A percentile compares a stretch with the other conserved stretches of the same genome.
Evolutionary conservation across 2,329 filamentous ascomycete genomes (phyloP).

Genomic region (Fusarium hainanense): DNA sequence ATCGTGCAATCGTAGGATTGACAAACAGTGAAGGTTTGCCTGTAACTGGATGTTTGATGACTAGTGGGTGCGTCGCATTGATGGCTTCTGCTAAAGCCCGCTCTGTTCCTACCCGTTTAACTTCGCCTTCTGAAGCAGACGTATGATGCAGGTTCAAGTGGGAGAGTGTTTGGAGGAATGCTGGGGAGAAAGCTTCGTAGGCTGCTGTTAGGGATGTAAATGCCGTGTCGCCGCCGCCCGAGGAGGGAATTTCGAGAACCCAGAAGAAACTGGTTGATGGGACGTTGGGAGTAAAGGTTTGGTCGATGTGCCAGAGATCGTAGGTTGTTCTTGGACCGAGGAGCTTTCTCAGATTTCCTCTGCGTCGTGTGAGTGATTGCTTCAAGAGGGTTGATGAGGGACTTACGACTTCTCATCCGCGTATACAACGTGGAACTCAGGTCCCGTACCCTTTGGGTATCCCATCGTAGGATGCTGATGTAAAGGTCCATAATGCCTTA

Average conservation of each 20-base stretch:
- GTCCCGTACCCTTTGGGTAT: constrained; percentile 46
- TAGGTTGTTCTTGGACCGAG: constrained; percentile 44
- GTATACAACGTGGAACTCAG: constrained; percentile 50
- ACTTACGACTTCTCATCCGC: constrained; percentile 48
- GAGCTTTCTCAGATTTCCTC: constrained; percentile 45
- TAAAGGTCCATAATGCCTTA: constrained; percentile 48
- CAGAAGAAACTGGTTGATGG: constrained; percentile 51
- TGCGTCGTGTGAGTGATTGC: not conserved
- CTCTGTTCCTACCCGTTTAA: constrained; percentile 44
- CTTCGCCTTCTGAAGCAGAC: constrained; percentile 48
- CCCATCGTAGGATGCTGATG: constrained; percentile 50
- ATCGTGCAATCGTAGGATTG: constrained; percentile 47
- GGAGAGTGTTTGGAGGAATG: constrained; percentile 36
- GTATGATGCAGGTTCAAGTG: constrained; percentile 33
- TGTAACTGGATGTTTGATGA: constrained; percentile 47
- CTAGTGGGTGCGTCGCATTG: constrained; percentile 45
- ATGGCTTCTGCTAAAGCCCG: constrained; percentile 46
- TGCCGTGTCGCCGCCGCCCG: constrained; percentile 47
- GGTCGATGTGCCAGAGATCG: constrained; percentile 50
- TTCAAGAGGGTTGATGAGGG: fast-evolving
- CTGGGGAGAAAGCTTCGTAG: constrained; percentile 46
- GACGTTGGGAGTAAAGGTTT: constrained; percentile 49
- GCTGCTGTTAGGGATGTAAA: constrained; percentile 48
- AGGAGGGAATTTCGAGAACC: constrained; percentile 46
- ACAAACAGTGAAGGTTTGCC: constrained; percentile 45